Evolutionary conservation across 345 rosid species (phyloP).

Genomic region (Lepidium sativum): DNA sequence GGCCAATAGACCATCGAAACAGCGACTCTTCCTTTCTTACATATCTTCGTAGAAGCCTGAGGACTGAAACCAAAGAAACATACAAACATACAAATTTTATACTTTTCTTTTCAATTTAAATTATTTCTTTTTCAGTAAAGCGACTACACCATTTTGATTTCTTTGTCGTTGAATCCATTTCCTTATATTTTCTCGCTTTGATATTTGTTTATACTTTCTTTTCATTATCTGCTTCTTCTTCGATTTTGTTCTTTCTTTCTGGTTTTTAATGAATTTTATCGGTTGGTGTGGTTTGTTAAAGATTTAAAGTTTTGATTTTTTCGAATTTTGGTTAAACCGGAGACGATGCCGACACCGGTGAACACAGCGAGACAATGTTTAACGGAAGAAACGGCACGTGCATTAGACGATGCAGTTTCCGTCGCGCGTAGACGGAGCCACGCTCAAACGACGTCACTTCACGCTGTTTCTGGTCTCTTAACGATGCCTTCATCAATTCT

Average conservation of each 20-base stretch:
- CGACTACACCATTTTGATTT: slow-evolving; percentile 13
- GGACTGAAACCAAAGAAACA: slow-evolving; percentile 2
- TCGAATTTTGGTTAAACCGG: neutral
- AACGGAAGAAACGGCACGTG: slow-evolving; percentile 61
- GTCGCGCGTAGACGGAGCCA: slow-evolving; percentile 60
- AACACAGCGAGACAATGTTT: slow-evolving; percentile 49
- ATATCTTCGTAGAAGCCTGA: slow-evolving; percentile 15
- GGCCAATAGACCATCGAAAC: slow-evolving; percentile 20
- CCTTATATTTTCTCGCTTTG: slow-evolving; percentile 3
- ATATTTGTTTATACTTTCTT: neutral
- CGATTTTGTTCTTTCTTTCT: neutral
- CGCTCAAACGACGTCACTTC: slow-evolving; percentile 63
- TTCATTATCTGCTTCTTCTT: neutral
- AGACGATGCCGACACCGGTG: slow-evolving; percentile 68
- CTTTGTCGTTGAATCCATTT: slow-evolving; percentile 12
- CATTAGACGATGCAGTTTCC: slow-evolving; percentile 51
- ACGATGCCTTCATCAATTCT: slow-evolving; percentile 46
- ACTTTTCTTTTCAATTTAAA: neutral
- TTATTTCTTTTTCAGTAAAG: slow-evolving; percentile 15
- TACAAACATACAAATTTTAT: neutral
- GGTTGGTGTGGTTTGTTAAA: slow-evolving; percentile 13
- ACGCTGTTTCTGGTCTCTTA: slow-evolving; percentile 52
- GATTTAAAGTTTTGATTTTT: neutral
- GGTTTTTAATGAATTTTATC: neutral
- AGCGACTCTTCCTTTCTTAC: slow-evolving; percentile 29